These are phyloP conservation scores for Aspergillus hiratsukae DNA, from an alignment of 2,329 filamentous ascomycete species.

Conservation along the genomic window DNA sequence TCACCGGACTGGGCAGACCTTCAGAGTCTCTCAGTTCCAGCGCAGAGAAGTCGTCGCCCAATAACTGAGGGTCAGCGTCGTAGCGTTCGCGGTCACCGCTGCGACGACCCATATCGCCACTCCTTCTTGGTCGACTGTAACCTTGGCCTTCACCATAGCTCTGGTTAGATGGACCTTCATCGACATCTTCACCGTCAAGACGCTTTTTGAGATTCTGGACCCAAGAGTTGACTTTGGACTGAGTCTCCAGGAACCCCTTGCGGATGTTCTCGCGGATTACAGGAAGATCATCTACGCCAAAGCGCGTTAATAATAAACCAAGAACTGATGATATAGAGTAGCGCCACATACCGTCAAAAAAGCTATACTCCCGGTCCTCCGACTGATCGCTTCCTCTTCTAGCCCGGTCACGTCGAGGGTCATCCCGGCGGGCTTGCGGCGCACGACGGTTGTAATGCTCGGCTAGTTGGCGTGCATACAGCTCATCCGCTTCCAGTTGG, in stretches of 20 bases:
- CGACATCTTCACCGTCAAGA: conserved; percentile 81
- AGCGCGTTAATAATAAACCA: conserved; percentile 10
- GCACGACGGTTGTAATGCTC: conserved; percentile 68
- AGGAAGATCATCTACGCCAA: conserved; percentile 71
- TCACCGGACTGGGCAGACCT: conserved; percentile 32
- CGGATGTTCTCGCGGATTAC: conserved; percentile 88
- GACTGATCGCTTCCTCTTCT: conserved; percentile 54
- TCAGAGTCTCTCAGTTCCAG: conserved; percentile 61
- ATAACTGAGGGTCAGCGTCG: conserved; percentile 85
- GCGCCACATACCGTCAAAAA: conserved; percentile 64
- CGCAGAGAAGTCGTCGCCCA: conserved; percentile 80
- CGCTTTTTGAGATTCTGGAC: conserved; percentile 88
- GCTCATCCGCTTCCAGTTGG: conserved; percentile 85
- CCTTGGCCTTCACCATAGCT: conserved; percentile 31
- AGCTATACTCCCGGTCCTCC: conserved; percentile 75
- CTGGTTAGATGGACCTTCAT: conserved; percentile 44
- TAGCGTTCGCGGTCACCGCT: conserved; percentile 90
- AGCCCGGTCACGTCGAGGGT: conserved; percentile 39
- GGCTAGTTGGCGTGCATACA: conserved; percentile 86
- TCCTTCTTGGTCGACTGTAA: conserved; percentile 52
- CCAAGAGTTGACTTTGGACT: conserved; percentile 89
- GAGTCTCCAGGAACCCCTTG: conserved; percentile 92
- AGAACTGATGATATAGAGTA: background rate
- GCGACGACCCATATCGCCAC: conserved; percentile 60
- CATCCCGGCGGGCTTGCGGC: conserved; percentile 29